Percentiles rank a stretch among this genome's conserved stretches.
These are phyloP conservation scores for Diaporthe australafricana DNA, from an alignment of 2,329 filamentous ascomycete genomes.

Conservation along the genomic window DNA sequence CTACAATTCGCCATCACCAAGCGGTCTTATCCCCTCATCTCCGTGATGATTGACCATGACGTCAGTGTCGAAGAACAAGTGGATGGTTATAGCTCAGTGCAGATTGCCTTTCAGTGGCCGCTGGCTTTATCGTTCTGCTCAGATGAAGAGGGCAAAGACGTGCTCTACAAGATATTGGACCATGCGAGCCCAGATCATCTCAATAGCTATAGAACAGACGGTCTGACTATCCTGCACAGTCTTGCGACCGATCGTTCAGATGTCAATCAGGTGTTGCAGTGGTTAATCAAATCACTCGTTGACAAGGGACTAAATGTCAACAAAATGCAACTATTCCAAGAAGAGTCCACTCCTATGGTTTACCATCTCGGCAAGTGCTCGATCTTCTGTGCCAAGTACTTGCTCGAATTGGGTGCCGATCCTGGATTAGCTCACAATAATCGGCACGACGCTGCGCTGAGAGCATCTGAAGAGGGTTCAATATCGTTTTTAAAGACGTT, in stretches of 20 bases:
- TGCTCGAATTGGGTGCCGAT: not conserved
- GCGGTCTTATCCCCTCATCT: fast-evolving
- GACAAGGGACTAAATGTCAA: not conserved
- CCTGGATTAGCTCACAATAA: not conserved
- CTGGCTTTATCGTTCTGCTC: not conserved
- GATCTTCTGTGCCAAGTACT: not conserved
- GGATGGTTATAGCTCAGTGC: not conserved
- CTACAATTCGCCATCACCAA: not conserved
- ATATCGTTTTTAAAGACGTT: not conserved
- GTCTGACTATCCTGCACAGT: not conserved
- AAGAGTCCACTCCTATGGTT: not conserved
- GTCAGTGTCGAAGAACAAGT: not conserved
- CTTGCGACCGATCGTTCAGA: not conserved
- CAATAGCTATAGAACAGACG: not conserved
- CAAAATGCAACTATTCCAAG: not conserved
- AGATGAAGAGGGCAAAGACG: not conserved
- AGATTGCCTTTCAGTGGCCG: not conserved
- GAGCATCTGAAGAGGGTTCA: not conserved
- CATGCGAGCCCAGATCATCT: not conserved
- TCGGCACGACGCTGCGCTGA: not conserved
- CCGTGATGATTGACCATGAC: not conserved
- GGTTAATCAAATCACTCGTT: not conserved
- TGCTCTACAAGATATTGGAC: not conserved
- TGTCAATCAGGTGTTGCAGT: not conserved
- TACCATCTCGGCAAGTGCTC: not conserved